Evolutionary conservation across 1,284 basidiomycete genomes (phyloP).

Genomic region (Tilletiaria anomala): DNA sequence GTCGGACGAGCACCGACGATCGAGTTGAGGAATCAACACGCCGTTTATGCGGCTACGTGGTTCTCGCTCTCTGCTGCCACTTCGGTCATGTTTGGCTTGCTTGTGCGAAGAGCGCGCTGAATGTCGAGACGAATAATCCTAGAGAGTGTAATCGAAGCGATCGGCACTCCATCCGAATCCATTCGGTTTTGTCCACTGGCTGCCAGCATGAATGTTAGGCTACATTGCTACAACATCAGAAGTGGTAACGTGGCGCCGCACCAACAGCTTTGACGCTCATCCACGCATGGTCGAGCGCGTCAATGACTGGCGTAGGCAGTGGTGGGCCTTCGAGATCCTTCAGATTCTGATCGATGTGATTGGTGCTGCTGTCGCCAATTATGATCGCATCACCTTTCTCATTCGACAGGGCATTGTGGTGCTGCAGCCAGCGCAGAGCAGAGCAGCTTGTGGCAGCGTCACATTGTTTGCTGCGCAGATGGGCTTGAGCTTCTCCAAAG

Average conservation of each 20-base stretch:
- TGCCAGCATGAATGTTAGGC: too few relatives aligned
- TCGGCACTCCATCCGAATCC: too few relatives aligned
- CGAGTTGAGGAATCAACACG: slow-evolving; percentile 83
- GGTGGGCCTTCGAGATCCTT: slow-evolving; percentile 18
- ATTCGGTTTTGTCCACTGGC: too few relatives aligned
- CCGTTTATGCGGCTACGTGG: slow-evolving; percentile 93
- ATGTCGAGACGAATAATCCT: not conserved
- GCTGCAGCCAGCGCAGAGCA: slow-evolving; percentile 22
- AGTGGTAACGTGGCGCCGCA: too few relatives aligned
- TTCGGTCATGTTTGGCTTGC: slow-evolving; percentile 22
- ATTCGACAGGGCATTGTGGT: slow-evolving; percentile 13
- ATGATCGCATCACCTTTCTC: slow-evolving; percentile 8
- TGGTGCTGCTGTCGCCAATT: slow-evolving; percentile 15
- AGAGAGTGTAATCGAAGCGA: too few relatives aligned
- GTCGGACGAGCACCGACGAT: slow-evolving; percentile 70
- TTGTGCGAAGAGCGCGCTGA: slow-evolving; percentile 13
- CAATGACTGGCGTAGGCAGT: slow-evolving; percentile 9
- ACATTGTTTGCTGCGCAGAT: slow-evolving; percentile 16
- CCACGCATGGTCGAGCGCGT: slow-evolving; percentile 20
- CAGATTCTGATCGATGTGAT: slow-evolving; percentile 20
- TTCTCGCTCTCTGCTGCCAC: slow-evolving; percentile 41
- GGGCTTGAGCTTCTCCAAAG: slow-evolving; percentile 26
- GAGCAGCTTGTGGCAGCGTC: slow-evolving; percentile 12
- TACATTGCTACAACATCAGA: too few relatives aligned
- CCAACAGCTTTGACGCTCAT: slow-evolving; percentile 15